Evolutionary conservation across 1,284 basidiomycete species (phyloP).

Genomic region (Phellopilus nigrolimitatus): DNA sequence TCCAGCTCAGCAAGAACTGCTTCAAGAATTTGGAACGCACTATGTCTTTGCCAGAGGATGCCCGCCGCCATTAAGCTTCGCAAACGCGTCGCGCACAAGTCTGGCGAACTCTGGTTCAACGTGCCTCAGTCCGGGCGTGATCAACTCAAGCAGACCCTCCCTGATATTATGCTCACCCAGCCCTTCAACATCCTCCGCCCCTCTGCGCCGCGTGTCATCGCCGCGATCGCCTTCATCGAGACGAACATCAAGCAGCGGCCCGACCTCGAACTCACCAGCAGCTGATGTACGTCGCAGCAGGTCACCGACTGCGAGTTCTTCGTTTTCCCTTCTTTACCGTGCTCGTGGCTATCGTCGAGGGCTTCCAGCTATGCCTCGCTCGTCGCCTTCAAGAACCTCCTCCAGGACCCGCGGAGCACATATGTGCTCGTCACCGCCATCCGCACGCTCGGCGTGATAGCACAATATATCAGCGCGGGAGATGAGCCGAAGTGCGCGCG

Average conservation of each 20-base stretch:
- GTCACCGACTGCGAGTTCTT: conserved; percentile 86
- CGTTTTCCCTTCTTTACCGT: conserved; percentile 90
- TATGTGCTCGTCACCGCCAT: conserved; percentile 93
- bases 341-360: conserved; percentile 88
- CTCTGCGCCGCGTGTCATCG: too few relatives aligned
- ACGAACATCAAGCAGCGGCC: too few relatives aligned
- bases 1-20: conserved; percentile 84
- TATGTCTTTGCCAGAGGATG: conserved; percentile 85
- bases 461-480: conserved; percentile 87
- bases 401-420: conserved; percentile 83
- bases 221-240: too few relatives aligned
- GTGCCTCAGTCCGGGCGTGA: conserved; percentile 68
- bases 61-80: conserved; percentile 95
- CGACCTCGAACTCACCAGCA: conserved; percentile 86
- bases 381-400: conserved; percentile 74
- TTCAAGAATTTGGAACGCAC: conserved; percentile 92
- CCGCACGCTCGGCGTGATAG: too few relatives aligned
- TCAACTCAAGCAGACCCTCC: conserved; percentile 82
- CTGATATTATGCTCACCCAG: too few relatives aligned
- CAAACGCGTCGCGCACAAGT: conserved; percentile 83
- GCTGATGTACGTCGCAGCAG: conserved; percentile 67
- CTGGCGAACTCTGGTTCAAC: conserved; percentile 81
- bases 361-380: conserved; percentile 79
- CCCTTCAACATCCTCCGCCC: too few relatives aligned
- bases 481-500: conserved; percentile 87